A percentile compares a stretch with the other conserved stretches of the same genome.
Conservation (phyloP, 139 green algal genomes). For the Picochlorum sp. region DNA sequence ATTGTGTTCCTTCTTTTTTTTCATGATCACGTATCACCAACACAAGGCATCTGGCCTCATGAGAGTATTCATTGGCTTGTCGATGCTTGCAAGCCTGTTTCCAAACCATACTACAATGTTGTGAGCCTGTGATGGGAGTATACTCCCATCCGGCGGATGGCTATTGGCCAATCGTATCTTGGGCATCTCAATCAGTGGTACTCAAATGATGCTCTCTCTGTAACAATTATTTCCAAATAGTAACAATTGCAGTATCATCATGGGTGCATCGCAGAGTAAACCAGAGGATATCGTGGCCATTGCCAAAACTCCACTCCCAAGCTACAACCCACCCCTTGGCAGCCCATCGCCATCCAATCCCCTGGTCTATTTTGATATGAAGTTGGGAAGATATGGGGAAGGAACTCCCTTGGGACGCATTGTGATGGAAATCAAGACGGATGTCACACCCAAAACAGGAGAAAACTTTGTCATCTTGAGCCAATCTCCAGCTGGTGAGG, state of each 20-base stretch:
- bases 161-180: too few species aligned
- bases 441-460: slow-evolving; percentile 78
- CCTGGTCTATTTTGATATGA: slow-evolving; percentile 85
- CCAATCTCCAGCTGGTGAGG: not conserved
- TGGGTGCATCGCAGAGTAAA: slow-evolving; percentile 27
- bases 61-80: too few species aligned
- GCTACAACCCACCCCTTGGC: slow-evolving; percentile 49
- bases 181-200: too few species aligned
- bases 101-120: too few species aligned
- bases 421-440: slow-evolving; percentile 65
- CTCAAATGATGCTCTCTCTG: too few species aligned
- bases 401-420: slow-evolving; percentile 65
- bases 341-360: slow-evolving; percentile 66
- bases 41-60: too few species aligned
- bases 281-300: slow-evolving; percentile 36
- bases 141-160: too few species aligned
- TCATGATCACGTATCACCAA: too few species aligned
- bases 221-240: too few species aligned
- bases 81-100: too few species aligned
- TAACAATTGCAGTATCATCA: slow-evolving; percentile 4
- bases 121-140: too few species aligned
- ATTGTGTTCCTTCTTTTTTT: too few species aligned
- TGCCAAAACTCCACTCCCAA: slow-evolving; percentile 10
- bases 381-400: slow-evolving; percentile 64
- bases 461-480: slow-evolving; percentile 84